Conservation (phyloP, 1,284 basidiomycete genomes). For the Naganishia sp. region DNA sequence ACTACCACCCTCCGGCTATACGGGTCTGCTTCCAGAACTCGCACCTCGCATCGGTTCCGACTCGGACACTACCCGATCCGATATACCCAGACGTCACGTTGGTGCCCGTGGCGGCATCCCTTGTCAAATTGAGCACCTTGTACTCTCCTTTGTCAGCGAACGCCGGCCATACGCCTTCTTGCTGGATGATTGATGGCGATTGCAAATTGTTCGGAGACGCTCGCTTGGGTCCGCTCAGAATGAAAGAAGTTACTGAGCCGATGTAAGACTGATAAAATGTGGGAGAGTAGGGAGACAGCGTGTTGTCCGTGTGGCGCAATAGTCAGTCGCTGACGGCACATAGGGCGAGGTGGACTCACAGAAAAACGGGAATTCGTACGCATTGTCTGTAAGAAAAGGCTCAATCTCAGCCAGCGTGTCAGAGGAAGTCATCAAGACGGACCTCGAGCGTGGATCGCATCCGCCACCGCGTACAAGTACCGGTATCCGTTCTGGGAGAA, state of each 20-base stretch:
- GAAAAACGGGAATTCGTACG: conserved; percentile 36
- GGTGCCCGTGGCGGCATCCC: conserved; percentile 8
- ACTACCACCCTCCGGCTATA: conserved; percentile 30
- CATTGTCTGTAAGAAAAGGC: conserved; percentile 30
- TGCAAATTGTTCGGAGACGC: conserved; percentile 24
- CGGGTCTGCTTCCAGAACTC: conserved; percentile 36
- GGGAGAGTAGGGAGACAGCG: conserved; percentile 33
- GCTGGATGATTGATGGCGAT: background rate
- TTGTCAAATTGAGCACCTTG: conserved; percentile 35
- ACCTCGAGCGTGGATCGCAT: conserved; percentile 36
- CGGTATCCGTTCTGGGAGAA: conserved; percentile 28
- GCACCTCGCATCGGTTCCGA: conserved; percentile 32
- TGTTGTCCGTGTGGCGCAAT: conserved; percentile 28
- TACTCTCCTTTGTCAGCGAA: conserved; percentile 28
- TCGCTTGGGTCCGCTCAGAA: conserved; percentile 17
- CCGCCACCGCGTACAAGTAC: conserved; percentile 35
- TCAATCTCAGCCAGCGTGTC: background rate
- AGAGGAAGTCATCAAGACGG: background rate
- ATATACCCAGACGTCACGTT: conserved; percentile 35
- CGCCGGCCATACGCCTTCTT: conserved; percentile 31
- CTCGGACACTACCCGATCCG: conserved; percentile 15
- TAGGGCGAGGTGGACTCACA: conserved; percentile 17
- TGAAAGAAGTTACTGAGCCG: conserved; percentile 33
- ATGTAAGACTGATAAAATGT: conserved; percentile 34
- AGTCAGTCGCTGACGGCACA: background rate